Conservation (phyloP, 2,329 filamentous ascomycete species). For the Colletotrichum sp. region DNA sequence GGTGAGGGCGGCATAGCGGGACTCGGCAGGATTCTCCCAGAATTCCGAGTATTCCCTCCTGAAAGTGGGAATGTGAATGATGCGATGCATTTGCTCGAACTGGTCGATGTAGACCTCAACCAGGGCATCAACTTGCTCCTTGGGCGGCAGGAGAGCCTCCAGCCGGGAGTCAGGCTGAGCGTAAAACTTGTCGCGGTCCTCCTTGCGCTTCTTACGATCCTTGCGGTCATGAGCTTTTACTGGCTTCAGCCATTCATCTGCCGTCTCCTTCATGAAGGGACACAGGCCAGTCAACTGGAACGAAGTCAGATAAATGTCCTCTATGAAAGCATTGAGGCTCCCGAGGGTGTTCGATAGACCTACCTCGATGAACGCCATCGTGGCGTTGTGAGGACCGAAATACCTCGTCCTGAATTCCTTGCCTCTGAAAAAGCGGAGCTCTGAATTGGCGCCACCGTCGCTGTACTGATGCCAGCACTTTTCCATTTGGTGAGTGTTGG, state of each 20-base stretch:
- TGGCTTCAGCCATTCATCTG: conserved; percentile 64
- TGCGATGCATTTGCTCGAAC: conserved; percentile 60
- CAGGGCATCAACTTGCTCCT: conserved; percentile 52
- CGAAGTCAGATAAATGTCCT: background rate
- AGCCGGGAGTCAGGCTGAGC: conserved; percentile 51
- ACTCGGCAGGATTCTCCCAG: conserved; percentile 50
- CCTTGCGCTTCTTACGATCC: conserved; percentile 57
- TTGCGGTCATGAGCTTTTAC: conserved; percentile 60
- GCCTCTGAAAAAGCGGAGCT: conserved; percentile 61
- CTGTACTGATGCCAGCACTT: conserved; percentile 32
- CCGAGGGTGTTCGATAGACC: background rate
- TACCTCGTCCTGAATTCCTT: conserved; percentile 65
- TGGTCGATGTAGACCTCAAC: conserved; percentile 57
- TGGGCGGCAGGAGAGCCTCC: conserved; percentile 53
- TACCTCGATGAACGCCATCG: conserved; percentile 62
- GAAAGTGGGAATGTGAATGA: conserved; percentile 65
- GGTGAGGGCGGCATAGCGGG: conserved; percentile 57
- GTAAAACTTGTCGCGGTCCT: conserved; percentile 56
- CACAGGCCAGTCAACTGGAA: conserved; percentile 55
- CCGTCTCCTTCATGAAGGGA: conserved; percentile 66
- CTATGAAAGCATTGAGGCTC: background rate
- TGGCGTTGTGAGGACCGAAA: conserved; percentile 64
- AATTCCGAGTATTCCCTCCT: conserved; percentile 58
- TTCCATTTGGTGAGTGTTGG: conserved; percentile 19
- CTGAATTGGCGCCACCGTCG: conserved; percentile 51